Evolutionary conservation across 169 alveolate species (phyloP).

Genomic region (Cryptosporidium sp.): DNA sequence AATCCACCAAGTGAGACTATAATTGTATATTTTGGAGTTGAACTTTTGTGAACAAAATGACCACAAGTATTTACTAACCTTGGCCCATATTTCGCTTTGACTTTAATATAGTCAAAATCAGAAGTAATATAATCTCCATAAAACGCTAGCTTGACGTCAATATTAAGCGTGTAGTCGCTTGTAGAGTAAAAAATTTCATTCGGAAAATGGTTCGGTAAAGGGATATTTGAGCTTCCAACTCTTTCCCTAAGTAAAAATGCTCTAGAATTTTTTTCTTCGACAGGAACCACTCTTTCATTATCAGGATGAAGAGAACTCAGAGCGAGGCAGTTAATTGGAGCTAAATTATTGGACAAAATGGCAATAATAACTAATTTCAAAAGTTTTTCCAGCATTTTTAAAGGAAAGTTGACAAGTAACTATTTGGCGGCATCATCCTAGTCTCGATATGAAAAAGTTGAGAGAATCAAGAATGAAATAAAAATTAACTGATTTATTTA

Average conservation of each 20-base stretch:
- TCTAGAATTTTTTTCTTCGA: not conserved
- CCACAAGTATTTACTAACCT: constrained; percentile 24
- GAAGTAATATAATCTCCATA: constrained; percentile 43
- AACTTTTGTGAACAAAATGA: constrained; percentile 23
- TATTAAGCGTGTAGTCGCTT: not conserved
- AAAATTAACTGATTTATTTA: not conserved
- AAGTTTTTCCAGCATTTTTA: not conserved
- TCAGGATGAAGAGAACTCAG: too few relatives aligned
- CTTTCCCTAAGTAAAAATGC: not conserved
- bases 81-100: constrained; percentile 25
- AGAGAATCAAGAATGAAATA: not conserved
- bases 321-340: not conserved
- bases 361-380: not conserved
- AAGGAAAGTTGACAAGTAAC: not conserved
- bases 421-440: not conserved
- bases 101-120: constrained; percentile 11
- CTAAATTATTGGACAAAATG: not conserved
- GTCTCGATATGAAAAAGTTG: not conserved
- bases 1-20: constrained; percentile 38
- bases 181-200: constrained; percentile 27
- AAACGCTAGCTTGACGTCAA: constrained; percentile 13
- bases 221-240: not conserved
- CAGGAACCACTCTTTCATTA: not conserved
- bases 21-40: constrained; percentile 56
- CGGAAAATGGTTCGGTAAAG: constrained; percentile 1